Base-by-base conservation (phyloP, 352 stramenopile genomes). In the Phytopythium montanum region DNA sequence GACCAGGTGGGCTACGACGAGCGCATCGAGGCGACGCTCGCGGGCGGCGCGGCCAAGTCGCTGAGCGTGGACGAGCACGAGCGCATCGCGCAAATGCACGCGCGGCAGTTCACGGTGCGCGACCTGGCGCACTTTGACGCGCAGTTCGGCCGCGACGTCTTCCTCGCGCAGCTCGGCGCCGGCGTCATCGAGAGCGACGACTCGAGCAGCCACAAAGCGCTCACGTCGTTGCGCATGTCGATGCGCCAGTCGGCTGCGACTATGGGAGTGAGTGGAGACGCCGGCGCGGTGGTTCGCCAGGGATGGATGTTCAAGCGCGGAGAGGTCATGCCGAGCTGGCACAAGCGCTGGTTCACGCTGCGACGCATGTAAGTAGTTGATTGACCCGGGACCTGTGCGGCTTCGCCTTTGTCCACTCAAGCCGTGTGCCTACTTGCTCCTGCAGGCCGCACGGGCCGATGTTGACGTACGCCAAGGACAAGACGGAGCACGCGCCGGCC, bases 311-410 rank as follows among this genome's bases (percentile, higher is more conserved):
- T 85, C 42, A 95, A 95, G 65, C 78, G 79, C 13, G 85, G 77
- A 13, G 80, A 87, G 36, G 78, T 93, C 26, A 78, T 95, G 46
- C 83, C 68, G 2, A 92, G 73, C 52, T 95, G 85, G 75, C 76
- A 87, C 48, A 88, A 87, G 54, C 81, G 85, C 5, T 95, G 83
- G 83, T 89, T 95, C 62, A 91, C 70, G 46, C 67, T 95, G 19
- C 80, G 79, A 28, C 70, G 71, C 26, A 94, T 88, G 85, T 82
- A 66, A 33, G 73, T 64, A 19, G 3, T 21, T 45, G 33, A 7
- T 7, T 56, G 31, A 14, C 19, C 31, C 7, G 31, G 31, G 31
- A 36, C 31, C 31, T 6, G 31, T 6, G 31, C 12, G 31, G 31
- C 31, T 6, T 36, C 31, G 12, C 8, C 31, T 10, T 36, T 34